Conservation (phyloP, 495 filamentous ascomycete genomes). For the Sporormia fimetaria region DNA sequence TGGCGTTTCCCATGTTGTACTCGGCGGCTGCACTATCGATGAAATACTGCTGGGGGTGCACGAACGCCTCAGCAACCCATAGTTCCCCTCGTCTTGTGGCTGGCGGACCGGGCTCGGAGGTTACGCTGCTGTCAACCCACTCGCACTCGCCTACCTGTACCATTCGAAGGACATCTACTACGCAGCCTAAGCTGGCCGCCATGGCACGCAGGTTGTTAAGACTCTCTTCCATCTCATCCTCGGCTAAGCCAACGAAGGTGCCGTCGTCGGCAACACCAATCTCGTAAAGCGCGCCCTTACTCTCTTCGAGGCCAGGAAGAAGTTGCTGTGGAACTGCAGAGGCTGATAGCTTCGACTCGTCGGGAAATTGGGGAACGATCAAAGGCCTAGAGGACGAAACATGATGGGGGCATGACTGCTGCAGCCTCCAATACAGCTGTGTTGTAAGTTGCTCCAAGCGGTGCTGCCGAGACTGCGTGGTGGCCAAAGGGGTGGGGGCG, state of each 20-base stretch:
- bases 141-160: constrained; percentile 81
- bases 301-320: constrained; percentile 78
- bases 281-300: constrained; percentile 86
- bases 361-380: constrained; percentile 61
- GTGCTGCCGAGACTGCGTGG: constrained; percentile 59
- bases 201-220: constrained; percentile 71
- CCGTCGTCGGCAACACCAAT: constrained; percentile 95
- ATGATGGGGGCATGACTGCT: constrained; percentile 89
- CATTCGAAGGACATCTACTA: constrained; percentile 69
- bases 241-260: constrained; percentile 75
- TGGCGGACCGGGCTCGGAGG: constrained; percentile 26
- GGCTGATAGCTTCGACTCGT: constrained; percentile 43
- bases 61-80: constrained; percentile 80
- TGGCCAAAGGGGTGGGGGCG: constrained; percentile 33
- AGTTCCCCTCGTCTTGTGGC: constrained; percentile 43
- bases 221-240: constrained; percentile 86
- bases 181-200: constrained; percentile 84
- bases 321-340: constrained; percentile 51
- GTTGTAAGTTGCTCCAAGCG: constrained; percentile 85
- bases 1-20: neutral
- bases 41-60: constrained; percentile 41
- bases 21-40: neutral
- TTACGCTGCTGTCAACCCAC: constrained; percentile 61
- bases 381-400: constrained; percentile 57
- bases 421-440: constrained; percentile 85